Base-by-base conservation (phyloP, 75 land plant species). In the Adiantum capillusveneris region DNA sequence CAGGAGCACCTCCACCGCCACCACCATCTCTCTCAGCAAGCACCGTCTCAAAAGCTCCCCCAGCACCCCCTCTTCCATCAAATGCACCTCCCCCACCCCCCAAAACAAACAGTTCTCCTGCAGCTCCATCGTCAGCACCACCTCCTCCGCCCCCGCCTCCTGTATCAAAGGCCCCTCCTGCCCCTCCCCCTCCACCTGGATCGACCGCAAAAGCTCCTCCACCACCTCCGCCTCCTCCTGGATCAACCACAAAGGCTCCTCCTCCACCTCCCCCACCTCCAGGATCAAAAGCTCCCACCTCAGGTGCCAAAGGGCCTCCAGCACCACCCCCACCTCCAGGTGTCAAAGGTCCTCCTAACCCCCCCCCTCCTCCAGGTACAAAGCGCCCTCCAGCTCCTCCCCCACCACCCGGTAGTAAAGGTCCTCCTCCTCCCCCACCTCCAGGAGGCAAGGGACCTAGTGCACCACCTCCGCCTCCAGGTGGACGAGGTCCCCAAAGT, bases 91-190 rank as follows among this genome's bases (percentile, higher is more conserved):
- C 72, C 6, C 66, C 79, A 24, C 58, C 75, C 12, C 64, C 75
- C 31, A 34, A 34, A 9, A 9, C 37, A 3, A 34, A 34, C 7
- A 9, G 37, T 34, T 69, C 75, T 36, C 78, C 79, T 57, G 85
- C 85, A 26, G 89, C 94, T 59, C 55, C 83, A 37, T n/a, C n/a
- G n/a, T n/a, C n/a, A n/a, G n/a, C n/a, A n/a, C 60, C 63, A 24
- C 62, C 70, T 45, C 44, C 71, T 44, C 70, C 71, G 25, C 14
- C 71, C 0, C 53, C 75, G 5, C 70, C 58, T 16, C 78, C 79
- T 49, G 9, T 5, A 5, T 3, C 37, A 3, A 34, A 34, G 37
- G 37, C 7, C 9, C 71, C 79, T 36, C 64, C 64, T 1, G 64
- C 75, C 19, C 73, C 80, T 53, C 62, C 65, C 0, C 58, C 67